These are phyloP conservation scores for Vanrija sp. DNA, from an alignment of 1,284 basidiomycete species.

Conservation along the genomic window DNA sequence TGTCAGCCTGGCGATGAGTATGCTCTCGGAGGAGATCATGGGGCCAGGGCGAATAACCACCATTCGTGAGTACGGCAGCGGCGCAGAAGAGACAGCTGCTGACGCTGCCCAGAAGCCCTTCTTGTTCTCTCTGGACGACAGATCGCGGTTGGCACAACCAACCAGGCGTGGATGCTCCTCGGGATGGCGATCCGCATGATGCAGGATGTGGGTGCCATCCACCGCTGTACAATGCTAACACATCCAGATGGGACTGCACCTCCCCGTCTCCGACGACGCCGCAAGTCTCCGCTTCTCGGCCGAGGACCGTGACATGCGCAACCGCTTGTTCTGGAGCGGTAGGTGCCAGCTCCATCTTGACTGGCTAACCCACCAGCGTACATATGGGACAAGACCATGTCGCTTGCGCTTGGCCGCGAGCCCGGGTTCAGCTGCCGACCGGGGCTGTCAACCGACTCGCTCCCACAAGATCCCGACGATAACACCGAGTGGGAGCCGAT, in stretches of 20 bases:
- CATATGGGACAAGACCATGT: slow-evolving; percentile 20
- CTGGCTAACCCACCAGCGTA: slow-evolving; percentile 1
- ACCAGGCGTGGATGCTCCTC: slow-evolving; percentile 16
- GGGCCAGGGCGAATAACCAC: slow-evolving; percentile 6
- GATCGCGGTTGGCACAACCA: slow-evolving; percentile 8
- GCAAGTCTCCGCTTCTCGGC: slow-evolving; percentile 1
- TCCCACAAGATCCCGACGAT: slow-evolving; percentile 8
- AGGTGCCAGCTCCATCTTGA: too few relatives aligned
- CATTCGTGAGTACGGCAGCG: background rate
- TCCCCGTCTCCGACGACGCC: slow-evolving; percentile 8
- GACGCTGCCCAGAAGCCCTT: slow-evolving; percentile 8
- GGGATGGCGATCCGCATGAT: slow-evolving; percentile 24
- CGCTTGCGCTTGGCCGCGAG: slow-evolving; percentile 11
- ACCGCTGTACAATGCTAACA: background rate
- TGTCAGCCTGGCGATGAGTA: slow-evolving; percentile 12
- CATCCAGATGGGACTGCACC: slow-evolving; percentile 5
- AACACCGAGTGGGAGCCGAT: slow-evolving; percentile 2
- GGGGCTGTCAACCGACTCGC: slow-evolving; percentile 2
- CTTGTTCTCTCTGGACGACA: slow-evolving; percentile 8
- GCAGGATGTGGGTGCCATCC: slow-evolving; percentile 15
- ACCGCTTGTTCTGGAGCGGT: slow-evolving; percentile 11
- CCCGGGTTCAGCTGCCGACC: slow-evolving; percentile 9
- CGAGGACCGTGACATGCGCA: slow-evolving; percentile 14
- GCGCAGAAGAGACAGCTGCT: background rate
- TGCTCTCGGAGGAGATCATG: slow-evolving; percentile 15